Evolutionary conservation across 148 eudicot species (phyloP), one percentile per base, ranked within the genome.

Genomic region (Chenopodium formosanum): DNA sequence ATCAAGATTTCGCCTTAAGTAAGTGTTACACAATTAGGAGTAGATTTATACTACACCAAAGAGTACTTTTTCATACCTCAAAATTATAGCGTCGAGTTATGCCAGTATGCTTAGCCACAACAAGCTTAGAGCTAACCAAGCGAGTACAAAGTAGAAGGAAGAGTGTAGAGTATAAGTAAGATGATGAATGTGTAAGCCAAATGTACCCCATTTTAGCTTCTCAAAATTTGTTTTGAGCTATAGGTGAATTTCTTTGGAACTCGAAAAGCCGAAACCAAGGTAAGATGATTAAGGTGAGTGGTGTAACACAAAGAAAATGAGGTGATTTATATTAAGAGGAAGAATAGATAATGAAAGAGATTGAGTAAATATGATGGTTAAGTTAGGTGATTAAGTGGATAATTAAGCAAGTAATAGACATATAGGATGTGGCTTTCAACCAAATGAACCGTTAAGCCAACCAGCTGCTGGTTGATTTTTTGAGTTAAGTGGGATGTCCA

Each of bases 51-150:
- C 31, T 29, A 29, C 31, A 29, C 31, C 31, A 29, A 29, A 29
- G 31, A 29, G 31, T 29, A 29, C 31, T 29, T 29, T 29, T 29
- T 29, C 31, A 29, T 66, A 23, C 88, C 88, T 70, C 85, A 40
- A 86, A 82, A n/a, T 72, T 79, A 67, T 86, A 86, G 17, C 75
- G 85, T 58, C 83, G 64, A 9, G 83, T 86, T 58, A 80, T 70
- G 75, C 85, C 69, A 0, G 44, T 53, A 60, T 76, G 82, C 75
- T 80, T 82, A 14, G 85, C 85, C 76, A 82, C 46, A 2, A n/a
- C 74, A 65, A 83, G 80, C 74, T 82, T 69, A 64, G 81, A 52
- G 40, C 78, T 44, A 71, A 80, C 27, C 70, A 73, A 53, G 4
- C 29, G 16, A 65, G 29, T 47, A 74, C 48, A 76, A 72, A 79